phyloP scores from a whole-genome alignment of 2,329 filamentous ascomycete species.

The Aotearoamyces nothofagi region DNA sequence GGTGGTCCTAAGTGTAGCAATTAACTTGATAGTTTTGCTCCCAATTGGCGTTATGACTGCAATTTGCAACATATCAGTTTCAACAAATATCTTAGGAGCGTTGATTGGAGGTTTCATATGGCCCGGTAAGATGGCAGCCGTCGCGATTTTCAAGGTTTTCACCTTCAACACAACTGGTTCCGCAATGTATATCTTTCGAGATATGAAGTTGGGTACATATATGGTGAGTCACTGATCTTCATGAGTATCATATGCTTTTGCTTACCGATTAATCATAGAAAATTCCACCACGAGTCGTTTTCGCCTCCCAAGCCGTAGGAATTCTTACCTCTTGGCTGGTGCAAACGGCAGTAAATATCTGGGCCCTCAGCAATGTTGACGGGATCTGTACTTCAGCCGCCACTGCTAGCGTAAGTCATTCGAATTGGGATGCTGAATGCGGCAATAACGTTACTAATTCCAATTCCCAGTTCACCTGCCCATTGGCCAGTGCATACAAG shows the following conservation, averaged over 20 bases:
- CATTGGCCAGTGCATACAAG: conserved; percentile 47
- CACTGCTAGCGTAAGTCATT: no score
- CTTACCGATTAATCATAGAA: no score
- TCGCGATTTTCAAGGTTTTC: conserved; percentile 69
- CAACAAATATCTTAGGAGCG: conserved; percentile 58
- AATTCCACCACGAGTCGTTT: conserved; percentile 34
- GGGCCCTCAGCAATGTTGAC: conserved; percentile 29
- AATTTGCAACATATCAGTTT: no score
- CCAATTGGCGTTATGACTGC: no score
- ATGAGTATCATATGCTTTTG: no score
- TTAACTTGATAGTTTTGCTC: no score
- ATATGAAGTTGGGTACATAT: conserved; percentile 49
- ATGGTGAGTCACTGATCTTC: no score
- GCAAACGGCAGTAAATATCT: conserved; percentile 33
- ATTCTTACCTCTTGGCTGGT: conserved; percentile 31
- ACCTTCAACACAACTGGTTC: conserved; percentile 48
- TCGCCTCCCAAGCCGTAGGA: conserved; percentile 32
- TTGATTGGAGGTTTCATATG: conserved; percentile 62
- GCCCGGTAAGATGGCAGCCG: conserved; percentile 46
- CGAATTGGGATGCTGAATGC: no score
- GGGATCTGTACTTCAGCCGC: conserved; percentile 29
- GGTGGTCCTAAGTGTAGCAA: conserved; percentile 17
- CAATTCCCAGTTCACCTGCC: conserved; percentile 49
- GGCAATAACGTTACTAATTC: no score
- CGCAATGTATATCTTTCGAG: neutral